Evolutionary conservation across 2,329 filamentous ascomycete species (phyloP).

Genomic region (Fusarium sp.): DNA sequence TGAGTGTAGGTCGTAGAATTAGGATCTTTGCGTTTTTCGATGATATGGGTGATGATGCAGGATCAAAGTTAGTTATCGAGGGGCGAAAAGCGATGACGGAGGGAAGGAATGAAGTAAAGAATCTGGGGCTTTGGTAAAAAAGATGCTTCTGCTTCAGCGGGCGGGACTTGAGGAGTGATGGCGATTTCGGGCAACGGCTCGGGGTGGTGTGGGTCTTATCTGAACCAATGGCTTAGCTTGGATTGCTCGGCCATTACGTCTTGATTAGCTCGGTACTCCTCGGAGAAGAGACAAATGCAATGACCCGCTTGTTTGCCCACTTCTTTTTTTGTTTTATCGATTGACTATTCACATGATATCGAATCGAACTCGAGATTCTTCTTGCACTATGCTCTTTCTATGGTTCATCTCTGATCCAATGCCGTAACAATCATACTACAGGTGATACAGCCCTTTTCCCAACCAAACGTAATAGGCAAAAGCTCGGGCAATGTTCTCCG

Average conservation of each 20-base stretch:
- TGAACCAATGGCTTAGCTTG: constrained; percentile 43
- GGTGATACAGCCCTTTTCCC: background rate
- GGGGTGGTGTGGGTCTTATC: constrained; percentile 33
- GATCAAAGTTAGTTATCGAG: constrained; percentile 29
- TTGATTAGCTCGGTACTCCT: constrained; percentile 49
- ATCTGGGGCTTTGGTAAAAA: constrained; percentile 47
- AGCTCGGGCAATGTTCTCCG: background rate
- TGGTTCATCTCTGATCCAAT: background rate
- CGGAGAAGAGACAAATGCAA: constrained; percentile 44
- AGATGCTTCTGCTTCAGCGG: constrained; percentile 40
- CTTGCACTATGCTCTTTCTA: background rate
- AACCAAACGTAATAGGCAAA: background rate
- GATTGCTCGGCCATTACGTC: constrained; percentile 53
- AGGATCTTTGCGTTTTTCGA: background rate
- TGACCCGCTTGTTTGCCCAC: constrained; percentile 23
- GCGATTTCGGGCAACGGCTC: constrained; percentile 50
- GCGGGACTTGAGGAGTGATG: constrained; percentile 49
- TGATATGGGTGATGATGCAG: constrained; percentile 22
- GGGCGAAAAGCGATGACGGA: constrained; percentile 47
- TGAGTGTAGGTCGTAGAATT: constrained; percentile 20
- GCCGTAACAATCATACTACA: background rate
- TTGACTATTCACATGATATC: background rate
- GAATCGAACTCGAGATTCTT: background rate
- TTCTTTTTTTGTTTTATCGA: constrained; percentile 8
- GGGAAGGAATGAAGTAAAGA: constrained; percentile 34